Evolutionary conservation across 257 asterid genomes (phyloP).

Genomic region (Solanum etuberosum): DNA sequence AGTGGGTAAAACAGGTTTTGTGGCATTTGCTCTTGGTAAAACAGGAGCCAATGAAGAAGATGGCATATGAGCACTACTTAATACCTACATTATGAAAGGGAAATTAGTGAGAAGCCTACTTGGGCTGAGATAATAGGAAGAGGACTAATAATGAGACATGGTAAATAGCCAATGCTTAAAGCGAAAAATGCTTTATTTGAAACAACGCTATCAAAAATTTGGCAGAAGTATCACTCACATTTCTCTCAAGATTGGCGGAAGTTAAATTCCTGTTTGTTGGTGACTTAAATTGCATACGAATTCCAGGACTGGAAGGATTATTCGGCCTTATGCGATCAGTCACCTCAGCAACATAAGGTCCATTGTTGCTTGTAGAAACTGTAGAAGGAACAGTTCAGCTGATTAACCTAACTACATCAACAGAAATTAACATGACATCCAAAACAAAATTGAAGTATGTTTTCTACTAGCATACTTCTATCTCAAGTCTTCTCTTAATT

Average conservation of each 20-base stretch:
- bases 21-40: slow-evolving; percentile 41
- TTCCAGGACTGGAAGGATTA: slow-evolving; percentile 43
- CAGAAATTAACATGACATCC: not conserved
- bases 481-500: not conserved
- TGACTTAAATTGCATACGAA: slow-evolving; percentile 66
- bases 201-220: not conserved
- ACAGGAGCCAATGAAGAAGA: slow-evolving; percentile 60
- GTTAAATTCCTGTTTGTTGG: slow-evolving; percentile 48
- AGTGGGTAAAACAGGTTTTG: slow-evolving; percentile 45
- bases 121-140: not conserved
- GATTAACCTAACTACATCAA: slow-evolving; percentile 2
- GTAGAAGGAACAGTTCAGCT: slow-evolving; percentile 2
- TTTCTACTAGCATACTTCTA: not conserved
- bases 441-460: not conserved
- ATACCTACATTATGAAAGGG: slow-evolving; percentile 28
- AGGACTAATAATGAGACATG: not conserved
- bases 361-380: slow-evolving; percentile 34
- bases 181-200: not conserved
- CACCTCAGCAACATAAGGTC: slow-evolving; percentile 43
- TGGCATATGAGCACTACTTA: slow-evolving; percentile 42
- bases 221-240: slow-evolving; percentile 36
- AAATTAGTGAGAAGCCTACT: not conserved
- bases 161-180: not conserved
- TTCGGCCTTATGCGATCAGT: slow-evolving; percentile 50
- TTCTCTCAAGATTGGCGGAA: slow-evolving; percentile 52